Evolutionary conservation across 2,329 filamentous ascomycete species (phyloP), one percentile per base, ranked within the genome.

Genomic region (Hortaea sp.): DNA sequence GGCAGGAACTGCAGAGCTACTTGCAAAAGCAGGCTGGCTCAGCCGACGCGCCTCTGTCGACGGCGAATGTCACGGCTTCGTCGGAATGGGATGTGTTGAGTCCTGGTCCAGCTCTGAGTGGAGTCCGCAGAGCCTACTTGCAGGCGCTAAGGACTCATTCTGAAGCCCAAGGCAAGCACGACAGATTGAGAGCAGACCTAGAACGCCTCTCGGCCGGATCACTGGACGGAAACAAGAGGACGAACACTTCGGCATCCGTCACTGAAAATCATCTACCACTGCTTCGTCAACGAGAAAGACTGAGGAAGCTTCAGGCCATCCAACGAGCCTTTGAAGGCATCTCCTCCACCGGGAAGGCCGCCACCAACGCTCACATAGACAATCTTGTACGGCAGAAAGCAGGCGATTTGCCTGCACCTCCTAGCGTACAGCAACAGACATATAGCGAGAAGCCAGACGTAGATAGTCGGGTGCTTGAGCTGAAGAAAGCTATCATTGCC

Each of bases 401-500:
- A 12, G 60, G 60, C 12, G 57, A 63, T n/a, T 38, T 57, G 11
- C 59, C 60, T 20, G 47, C 42, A 5, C 58, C 57, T 27, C 60
- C 59, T 10, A 49, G 47, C 9, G 37, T 13, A 9, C 51, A 27
- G 44, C 49, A 11, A n/a, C 9, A 39, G 44, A 40, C 27, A 43
- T 53, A 41, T 39, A 54, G 27, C 48, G 53, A 45, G 43, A 58
- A 40, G 39, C 47, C 44, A 11, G 53, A 55, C 32, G 52, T 56
- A 4, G 59, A 58, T 20, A 48, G 49, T 38, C 53, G 55, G 29
- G 45, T 62, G 9, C 47, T 54, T 32, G 50, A 57, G 39, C 45
- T 63, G 38, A 62, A 63, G 50, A 60, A 57, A 35, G 57, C 59
- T 5, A 52, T 63, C n/a, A 39, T 63, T 5, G 41, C 50, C 11